A percentile compares a stretch with the other conserved stretches of the same genome.
These are phyloP conservation scores for Thyridium curvatum DNA, from an alignment of 2,329 filamentous ascomycete genomes.

Conservation along the genomic window DNA sequence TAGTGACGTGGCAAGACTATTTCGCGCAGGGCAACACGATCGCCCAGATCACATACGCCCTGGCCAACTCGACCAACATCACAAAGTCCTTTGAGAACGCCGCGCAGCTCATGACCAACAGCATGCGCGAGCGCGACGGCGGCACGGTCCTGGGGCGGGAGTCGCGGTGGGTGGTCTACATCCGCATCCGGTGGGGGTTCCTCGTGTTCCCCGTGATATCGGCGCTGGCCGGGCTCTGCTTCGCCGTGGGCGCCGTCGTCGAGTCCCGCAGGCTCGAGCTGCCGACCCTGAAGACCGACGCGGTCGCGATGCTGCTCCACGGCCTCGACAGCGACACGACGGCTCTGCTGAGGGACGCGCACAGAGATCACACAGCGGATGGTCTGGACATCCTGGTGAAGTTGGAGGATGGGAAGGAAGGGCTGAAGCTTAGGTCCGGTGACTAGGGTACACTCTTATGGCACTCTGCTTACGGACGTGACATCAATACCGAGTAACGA, in stretches of 20 bases:
- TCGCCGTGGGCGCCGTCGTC: neutral
- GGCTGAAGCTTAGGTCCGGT: no score
- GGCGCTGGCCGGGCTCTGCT: constrained; percentile 1
- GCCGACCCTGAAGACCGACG: constrained; percentile 3
- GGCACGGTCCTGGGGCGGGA: neutral
- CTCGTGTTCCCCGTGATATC: constrained; percentile 3
- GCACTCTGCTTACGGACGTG: no score
- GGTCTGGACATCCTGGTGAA: no score
- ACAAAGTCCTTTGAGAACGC: constrained; percentile 1
- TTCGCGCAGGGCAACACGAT: neutral
- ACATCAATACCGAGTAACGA: no score
- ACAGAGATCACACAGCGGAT: neutral
- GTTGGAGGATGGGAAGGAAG: no score
- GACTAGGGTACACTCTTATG: no score
- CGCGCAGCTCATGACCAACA: neutral
- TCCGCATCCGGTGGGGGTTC: constrained; percentile 3
- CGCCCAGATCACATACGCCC: neutral
- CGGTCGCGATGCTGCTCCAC: constrained; percentile 2
- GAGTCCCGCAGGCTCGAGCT: constrained; percentile 1
- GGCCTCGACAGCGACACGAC: constrained; percentile 3
- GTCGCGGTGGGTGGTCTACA: constrained; percentile 5
- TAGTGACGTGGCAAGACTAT: constrained; percentile 1
- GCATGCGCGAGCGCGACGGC: neutral
- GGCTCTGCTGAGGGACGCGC: constrained; percentile 1
- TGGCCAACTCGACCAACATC: constrained; percentile 1